Conservation (phyloP, 768 basidiomycete species). For the Leccinum subgranulosum region DNA sequence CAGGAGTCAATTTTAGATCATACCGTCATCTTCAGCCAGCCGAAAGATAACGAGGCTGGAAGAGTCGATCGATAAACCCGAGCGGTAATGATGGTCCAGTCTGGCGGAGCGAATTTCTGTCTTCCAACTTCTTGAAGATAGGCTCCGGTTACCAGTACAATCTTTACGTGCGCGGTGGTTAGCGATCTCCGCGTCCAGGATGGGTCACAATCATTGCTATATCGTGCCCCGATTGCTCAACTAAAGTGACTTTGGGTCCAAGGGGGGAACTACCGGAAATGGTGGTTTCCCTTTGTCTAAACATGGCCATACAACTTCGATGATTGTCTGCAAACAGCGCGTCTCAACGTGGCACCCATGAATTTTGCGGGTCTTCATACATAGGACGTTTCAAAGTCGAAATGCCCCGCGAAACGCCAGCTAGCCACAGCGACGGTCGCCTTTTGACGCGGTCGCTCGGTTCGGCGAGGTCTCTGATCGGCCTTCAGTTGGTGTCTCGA, state of each 20-base stretch:
- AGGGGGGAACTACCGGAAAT: neutral
- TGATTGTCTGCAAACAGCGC: neutral
- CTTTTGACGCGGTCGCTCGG: slow-evolving; percentile 34
- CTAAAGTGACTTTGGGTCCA: neutral
- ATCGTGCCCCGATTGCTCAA: neutral
- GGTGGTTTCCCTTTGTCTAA: neutral
- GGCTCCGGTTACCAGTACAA: neutral
- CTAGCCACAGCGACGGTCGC: slow-evolving; percentile 3
- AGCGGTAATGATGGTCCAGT: neutral
- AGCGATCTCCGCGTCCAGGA: neutral
- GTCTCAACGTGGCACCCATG: neutral
- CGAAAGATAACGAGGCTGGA: neutral
- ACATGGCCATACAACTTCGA: slow-evolving; percentile 14
- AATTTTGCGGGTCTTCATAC: neutral
- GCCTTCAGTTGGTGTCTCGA: slow-evolving; percentile 82
- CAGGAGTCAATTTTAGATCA: neutral
- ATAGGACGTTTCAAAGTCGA: slow-evolving; percentile 6
- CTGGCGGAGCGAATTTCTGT: neutral
- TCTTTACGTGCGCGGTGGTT: neutral
- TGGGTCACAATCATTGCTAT: neutral
- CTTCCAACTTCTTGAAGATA: neutral
- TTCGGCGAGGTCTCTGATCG: slow-evolving; percentile 66
- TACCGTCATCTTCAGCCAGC: neutral
- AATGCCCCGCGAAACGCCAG: slow-evolving; percentile 5
- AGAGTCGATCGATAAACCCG: neutral